phyloP scores from a whole-genome alignment of 225 moss, liverwort and hornwort genomes.

The Polytrichum commune region DNA sequence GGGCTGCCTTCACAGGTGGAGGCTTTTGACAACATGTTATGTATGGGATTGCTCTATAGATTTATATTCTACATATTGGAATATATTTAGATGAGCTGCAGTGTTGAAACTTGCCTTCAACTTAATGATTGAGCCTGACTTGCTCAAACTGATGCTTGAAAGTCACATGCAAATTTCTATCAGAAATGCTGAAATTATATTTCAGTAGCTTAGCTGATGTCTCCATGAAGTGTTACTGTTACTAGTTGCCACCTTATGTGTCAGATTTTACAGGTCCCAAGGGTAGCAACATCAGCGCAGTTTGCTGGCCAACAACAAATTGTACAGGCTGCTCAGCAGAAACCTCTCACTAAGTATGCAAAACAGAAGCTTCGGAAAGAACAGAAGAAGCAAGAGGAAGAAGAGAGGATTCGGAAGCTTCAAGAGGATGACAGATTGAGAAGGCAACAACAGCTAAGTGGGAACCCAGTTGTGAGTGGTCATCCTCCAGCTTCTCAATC shows the following conservation, averaged over 20 bases:
- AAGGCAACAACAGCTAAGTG: conserved; percentile 45
- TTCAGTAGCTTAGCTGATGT: conserved; percentile 4
- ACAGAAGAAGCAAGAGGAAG: conserved; percentile 85
- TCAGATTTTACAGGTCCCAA: conserved; percentile 31
- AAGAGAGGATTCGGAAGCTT: conserved; percentile 54
- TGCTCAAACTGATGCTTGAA: neutral
- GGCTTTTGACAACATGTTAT: too few species aligned
- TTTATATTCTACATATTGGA: too few species aligned
- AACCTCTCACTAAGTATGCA: conserved; percentile 77
- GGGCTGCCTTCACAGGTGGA: conserved; percentile 44
- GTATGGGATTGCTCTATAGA: too few species aligned
- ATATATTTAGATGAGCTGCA: too few species aligned
- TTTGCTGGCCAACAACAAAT: conserved; percentile 29
- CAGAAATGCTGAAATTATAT: neutral
- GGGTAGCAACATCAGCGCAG: conserved; percentile 28
- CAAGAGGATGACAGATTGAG: conserved; percentile 75
- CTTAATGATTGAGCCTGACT: too few species aligned
- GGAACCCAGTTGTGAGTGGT: conserved; percentile 23
- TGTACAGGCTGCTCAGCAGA: conserved; percentile 48
- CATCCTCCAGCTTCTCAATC: conserved; percentile 48
- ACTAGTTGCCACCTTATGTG: conserved; percentile 23
- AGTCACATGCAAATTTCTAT: neutral
- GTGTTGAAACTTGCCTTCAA: too few species aligned
- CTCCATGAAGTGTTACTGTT: conserved; percentile 7
- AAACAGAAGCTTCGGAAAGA: conserved; percentile 72